Base-by-base conservation (phyloP, 2,329 filamentous ascomycete species). In the Diaporthe australafricana region DNA sequence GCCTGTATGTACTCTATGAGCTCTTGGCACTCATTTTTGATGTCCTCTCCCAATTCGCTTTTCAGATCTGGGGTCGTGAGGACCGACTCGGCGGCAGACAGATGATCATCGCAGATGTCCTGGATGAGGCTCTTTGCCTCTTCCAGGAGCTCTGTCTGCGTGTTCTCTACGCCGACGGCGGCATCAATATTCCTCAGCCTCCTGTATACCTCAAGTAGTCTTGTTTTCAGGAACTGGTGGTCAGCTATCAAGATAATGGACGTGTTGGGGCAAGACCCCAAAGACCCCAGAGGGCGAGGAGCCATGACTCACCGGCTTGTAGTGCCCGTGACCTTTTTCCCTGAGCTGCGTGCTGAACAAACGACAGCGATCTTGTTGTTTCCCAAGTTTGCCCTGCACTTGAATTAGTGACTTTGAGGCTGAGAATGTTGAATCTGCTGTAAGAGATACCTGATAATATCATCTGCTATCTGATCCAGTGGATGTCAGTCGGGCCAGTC, bases 331-430 rank as follows among this genome's bases (percentile, higher is more conserved):
- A 92, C 90, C 85, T 99, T 99, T 81, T 96, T 97, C 74, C 94
- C 95, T 73, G 94, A 96, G 84, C 95, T 98, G 80, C 96, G 89
- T 52, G 96, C 96, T 73, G 96, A 99, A 84, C 96, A 99, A 71
- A 99, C 96, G 71, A 99, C 92, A 70, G 95, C 95, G 75, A 98
- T 91, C 81, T 92, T 92, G 79, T 94, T 91, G 71, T 90, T 85
- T 69, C 85, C 85, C 70, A 97, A 83, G 80, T 87, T 88, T 25
- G 87, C 85, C 76, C 90, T 92, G 75, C 56, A 73, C 8, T 70
- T 70, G n/a, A 40, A 7, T 68, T 45, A 66, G 63, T 53, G 40
- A 38, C 20, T 22, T 42, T 55, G 63, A 68, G 32, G 66, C 35
- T 32, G 35, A 38, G 75, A 70, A 77, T 70, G 56, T 3, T 22